Base-by-base conservation (phyloP, 495 filamentous ascomycete species). In the Aspergillus carlsbadensis region DNA sequence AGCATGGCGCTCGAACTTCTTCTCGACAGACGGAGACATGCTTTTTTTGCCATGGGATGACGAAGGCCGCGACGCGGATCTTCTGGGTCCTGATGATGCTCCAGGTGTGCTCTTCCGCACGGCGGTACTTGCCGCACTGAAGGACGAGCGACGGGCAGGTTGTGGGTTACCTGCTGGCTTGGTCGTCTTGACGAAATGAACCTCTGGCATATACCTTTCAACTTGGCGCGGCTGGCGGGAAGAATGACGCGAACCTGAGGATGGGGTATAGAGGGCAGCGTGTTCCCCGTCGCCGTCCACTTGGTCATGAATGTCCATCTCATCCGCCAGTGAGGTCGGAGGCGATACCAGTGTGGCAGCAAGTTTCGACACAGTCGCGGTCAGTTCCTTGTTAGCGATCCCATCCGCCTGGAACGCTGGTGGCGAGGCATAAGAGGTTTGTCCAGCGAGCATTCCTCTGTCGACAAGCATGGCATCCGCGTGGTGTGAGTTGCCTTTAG, bases 251-350 rank as follows among this genome's bases (percentile, higher is more conserved):
- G 79, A 80, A 54, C 68, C 78, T 2, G 76, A 73, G 8, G 76
- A 78, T 6, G 77, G 77, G 14, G 78, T 75, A 50, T 74, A 70
- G 17, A 79, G 60, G 8, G 67, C 55, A 31, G 56, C 49, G 22
- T 63, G 63, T 24, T 78, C 75, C n/a, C 70, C 65, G 44, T 78
- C 75, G 5, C 69, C 69, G 56, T 73, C 58, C 11, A 60, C 57
- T 52, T 73, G 67, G 0, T 77, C 67, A 10, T 71, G 69, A 31
- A 70, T 65, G 51, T 78, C 77, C 53, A 65, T 73, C 52, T 80
- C 77, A 54, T 78, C 78, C 18, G 68, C 74, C 48, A 78, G 69
- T 21, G 79, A 82, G 39, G 77, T 80, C 0, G 79, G 79, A 21
- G 79, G 79, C 0, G 79, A 82, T 10, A 81, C 78, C 40, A 82